Conservation (phyloP, 345 rosid genomes). For the Eucalyptus polybractea region DNA sequence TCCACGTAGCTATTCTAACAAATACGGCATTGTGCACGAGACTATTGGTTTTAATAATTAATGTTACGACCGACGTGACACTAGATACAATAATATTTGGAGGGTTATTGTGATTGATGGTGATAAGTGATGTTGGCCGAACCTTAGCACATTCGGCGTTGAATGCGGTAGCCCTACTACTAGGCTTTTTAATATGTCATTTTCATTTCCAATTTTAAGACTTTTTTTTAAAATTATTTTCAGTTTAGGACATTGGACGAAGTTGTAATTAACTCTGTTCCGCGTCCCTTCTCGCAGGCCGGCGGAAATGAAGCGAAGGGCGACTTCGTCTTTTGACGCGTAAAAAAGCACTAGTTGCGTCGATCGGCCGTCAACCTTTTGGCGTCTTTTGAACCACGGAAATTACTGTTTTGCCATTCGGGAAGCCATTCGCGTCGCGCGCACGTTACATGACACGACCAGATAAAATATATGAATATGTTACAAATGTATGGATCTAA, state of each 20-base stretch:
- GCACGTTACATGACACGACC: not conserved
- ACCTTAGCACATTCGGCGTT: not conserved
- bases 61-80: accelerated
- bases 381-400: not conserved
- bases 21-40: not conserved
- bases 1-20: not conserved
- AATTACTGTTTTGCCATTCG: not conserved
- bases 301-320: not conserved
- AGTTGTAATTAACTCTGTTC: not conserved
- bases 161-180: not conserved
- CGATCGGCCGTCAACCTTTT: not conserved
- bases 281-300: not conserved
- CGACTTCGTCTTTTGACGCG: not conserved
- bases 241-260: not conserved
- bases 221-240: not conserved
- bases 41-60: not conserved
- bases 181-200: not conserved
- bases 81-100: not conserved
- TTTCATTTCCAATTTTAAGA: not conserved
- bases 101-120: not conserved
- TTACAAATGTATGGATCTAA: not conserved
- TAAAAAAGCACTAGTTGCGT: not conserved
- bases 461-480: too few relatives aligned
- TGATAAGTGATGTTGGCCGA: not conserved
- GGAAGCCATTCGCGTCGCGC: not conserved